Conservation (phyloP, 192 early-diverging fungal species). For the Umbelopsis sp. region DNA sequence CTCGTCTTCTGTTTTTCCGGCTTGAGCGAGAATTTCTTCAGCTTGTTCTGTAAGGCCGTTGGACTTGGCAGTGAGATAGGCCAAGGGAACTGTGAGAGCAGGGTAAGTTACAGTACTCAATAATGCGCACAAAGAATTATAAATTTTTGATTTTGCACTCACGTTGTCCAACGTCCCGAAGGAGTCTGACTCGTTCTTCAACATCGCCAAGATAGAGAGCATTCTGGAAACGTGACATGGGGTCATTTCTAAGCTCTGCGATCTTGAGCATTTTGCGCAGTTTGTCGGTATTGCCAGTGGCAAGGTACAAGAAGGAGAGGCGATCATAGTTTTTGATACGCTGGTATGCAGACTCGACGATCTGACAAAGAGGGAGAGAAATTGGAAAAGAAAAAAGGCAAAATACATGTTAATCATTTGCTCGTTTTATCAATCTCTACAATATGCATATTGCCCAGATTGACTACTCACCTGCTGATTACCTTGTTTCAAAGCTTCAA, state of each 20-base stretch:
- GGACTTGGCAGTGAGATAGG: conserved; percentile 90
- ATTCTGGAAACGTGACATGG: conserved; percentile 93
- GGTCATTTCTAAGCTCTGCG: conserved; percentile 80
- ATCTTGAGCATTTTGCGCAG: conserved; percentile 95
- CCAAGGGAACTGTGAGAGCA: conserved; percentile 75
- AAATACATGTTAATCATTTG: background rate
- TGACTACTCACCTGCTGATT: conserved; percentile 69
- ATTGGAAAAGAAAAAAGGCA: background rate
- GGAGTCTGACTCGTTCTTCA: conserved; percentile 83
- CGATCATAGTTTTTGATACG: conserved; percentile 89
- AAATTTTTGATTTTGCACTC: no score
- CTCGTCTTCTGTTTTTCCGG: conserved; percentile 69
- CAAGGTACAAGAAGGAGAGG: conserved; percentile 94
- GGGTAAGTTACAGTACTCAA: no score
- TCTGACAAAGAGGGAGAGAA: conserved; percentile 39
- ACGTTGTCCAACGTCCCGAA: conserved; percentile 89
- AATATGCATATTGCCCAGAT: no score
- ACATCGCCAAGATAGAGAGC: conserved; percentile 89
- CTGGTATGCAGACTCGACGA: conserved; percentile 91
- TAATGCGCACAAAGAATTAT: no score
- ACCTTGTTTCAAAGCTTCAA: conserved; percentile 89
- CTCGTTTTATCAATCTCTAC: no score
- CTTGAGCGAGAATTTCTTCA: conserved; percentile 72
- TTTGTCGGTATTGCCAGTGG: conserved; percentile 91
- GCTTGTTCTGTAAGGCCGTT: conserved; percentile 89